Evolutionary conservation across 176 grass and related monocot genomes (phyloP).

Genomic region (barley (Hordeum vulgare)): MorexV3_pseudomolecules_assembly NC_058521.1:48234812-48235311

Average conservation of each 20-base stretch:
- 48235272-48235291: constrained; percentile 92
- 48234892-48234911: constrained; percentile 81
- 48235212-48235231: constrained; percentile 73
- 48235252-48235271: constrained; percentile 89
- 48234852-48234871: constrained; percentile 80
- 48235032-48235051: constrained; percentile 86
- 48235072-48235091: constrained; percentile 85
- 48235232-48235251: constrained; percentile 66
- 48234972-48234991: neutral
- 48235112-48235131: constrained; percentile 96
- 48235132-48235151: constrained; percentile 79
- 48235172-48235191: constrained; percentile 69
- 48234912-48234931: constrained; percentile 71
- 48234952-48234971: neutral
- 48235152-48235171: constrained; percentile 34
- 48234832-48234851: constrained; percentile 94
- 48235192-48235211: constrained; percentile 71
- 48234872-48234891: constrained; percentile 96
- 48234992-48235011: constrained; percentile 45
- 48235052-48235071: constrained; percentile 88
- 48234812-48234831: constrained; percentile 64
- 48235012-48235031: constrained; percentile 88
- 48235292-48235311: constrained; percentile 87
- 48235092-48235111: constrained; percentile 83
- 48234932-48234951: constrained; percentile 15